A percentile compares a stretch with the other conserved stretches of the same genome.
These are phyloP conservation scores for Trifolium subterraneum DNA, from an alignment of 306 rosid genomes.

Conservation along the genomic window DNA sequence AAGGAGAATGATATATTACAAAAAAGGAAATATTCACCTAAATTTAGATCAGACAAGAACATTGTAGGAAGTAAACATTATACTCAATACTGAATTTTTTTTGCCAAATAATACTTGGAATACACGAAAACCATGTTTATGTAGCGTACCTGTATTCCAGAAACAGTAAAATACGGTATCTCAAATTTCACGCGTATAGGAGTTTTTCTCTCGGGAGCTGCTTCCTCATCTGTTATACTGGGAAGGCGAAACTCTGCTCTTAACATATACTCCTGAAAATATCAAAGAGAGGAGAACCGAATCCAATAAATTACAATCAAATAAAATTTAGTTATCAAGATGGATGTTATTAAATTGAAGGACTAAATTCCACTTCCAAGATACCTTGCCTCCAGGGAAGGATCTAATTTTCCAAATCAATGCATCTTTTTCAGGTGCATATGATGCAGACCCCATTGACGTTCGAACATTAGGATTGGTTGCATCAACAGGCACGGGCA, in stretches of 20 bases:
- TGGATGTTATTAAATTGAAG: slow-evolving; percentile 8
- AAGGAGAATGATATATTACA: slow-evolving; percentile 10
- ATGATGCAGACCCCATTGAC: slow-evolving; percentile 96
- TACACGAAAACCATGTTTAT: slow-evolving; percentile 27
- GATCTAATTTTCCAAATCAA: slow-evolving; percentile 94
- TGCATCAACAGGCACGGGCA: slow-evolving; percentile 92
- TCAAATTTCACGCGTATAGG: slow-evolving; percentile 91
- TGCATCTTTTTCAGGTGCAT: slow-evolving; percentile 97
- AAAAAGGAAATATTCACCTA: slow-evolving; percentile 14
- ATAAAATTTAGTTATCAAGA: slow-evolving; percentile 9
- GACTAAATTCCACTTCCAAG: slow-evolving; percentile 36
- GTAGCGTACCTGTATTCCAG: slow-evolving; percentile 82
- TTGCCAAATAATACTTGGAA: slow-evolving; percentile 23
- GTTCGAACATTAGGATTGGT: slow-evolving; percentile 91
- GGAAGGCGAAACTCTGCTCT: slow-evolving; percentile 93
- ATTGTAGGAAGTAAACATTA: slow-evolving; percentile 15
- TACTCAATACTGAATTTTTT: not conserved
- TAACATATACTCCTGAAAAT: slow-evolving; percentile 77
- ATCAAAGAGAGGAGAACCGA: slow-evolving; percentile 32
- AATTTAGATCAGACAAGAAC: slow-evolving; percentile 18
- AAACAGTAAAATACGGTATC: slow-evolving; percentile 93
- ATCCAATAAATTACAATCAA: not conserved
- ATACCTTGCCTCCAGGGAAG: slow-evolving; percentile 98
- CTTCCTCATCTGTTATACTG: slow-evolving; percentile 75
- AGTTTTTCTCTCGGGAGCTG: slow-evolving; percentile 87